Evolutionary conservation across 495 filamentous ascomycete species (phyloP).

Genomic region (Neurospora intermedia): DNA sequence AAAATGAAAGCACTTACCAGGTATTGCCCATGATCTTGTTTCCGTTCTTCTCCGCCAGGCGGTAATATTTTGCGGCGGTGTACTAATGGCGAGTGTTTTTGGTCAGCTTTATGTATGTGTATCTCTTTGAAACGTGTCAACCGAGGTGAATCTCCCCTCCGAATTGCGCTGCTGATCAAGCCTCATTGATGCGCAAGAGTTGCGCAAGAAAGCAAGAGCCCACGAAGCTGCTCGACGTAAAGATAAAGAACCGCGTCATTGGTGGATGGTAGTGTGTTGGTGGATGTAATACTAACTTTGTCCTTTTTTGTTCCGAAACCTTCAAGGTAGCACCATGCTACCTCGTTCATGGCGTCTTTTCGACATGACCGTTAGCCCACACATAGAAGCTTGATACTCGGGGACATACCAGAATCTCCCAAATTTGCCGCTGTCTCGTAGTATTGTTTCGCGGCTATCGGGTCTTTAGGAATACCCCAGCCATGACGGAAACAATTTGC

Average conservation of each 20-base stretch:
- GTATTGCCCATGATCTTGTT: conserved; percentile 87
- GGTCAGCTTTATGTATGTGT: conserved; percentile 30
- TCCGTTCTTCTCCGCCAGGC: conserved; percentile 79
- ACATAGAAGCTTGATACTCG: not conserved
- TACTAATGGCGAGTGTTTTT: conserved; percentile 42
- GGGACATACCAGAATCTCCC: conserved; percentile 59
- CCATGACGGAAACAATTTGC: conserved; percentile 95
- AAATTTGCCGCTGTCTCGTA: conserved; percentile 96
- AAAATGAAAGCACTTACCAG: conserved; percentile 55
- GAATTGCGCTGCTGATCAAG: conserved; percentile 10
- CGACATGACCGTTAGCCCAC: not conserved
- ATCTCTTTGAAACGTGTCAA: conserved; percentile 6
- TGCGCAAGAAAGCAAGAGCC: not conserved
- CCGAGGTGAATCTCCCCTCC: conserved; percentile 7
- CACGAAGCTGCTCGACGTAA: not conserved
- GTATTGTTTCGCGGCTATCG: conserved; percentile 80
- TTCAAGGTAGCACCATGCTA: conserved; percentile 90
- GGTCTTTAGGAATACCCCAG: conserved; percentile 86
- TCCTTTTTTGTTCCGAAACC: conserved; percentile 94
- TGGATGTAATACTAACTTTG: conserved; percentile 57
- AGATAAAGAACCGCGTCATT: not conserved
- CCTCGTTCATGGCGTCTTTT: conserved; percentile 91
- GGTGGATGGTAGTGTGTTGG: not conserved
- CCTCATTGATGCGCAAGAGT: conserved; percentile 33
- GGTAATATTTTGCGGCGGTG: conserved; percentile 84